Conservation (phyloP, 2,329 filamentous ascomycete genomes). For the Phyllosticta paracitricarpa region DNA sequence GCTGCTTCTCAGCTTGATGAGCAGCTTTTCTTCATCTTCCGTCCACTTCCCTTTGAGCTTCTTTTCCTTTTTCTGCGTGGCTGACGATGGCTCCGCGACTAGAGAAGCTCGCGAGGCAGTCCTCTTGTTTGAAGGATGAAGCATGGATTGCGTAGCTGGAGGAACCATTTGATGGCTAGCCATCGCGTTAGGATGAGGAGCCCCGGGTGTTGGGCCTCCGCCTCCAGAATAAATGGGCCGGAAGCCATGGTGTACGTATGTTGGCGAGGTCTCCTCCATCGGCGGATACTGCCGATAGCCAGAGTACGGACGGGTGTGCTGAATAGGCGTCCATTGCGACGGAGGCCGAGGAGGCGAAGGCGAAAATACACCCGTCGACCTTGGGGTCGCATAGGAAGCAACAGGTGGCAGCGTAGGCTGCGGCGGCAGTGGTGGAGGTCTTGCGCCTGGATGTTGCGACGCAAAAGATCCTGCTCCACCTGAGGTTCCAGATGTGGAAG, state of each 20-base stretch:
- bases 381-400: constrained; percentile 21
- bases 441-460: constrained; percentile 15
- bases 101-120: constrained; percentile 26
- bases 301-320: constrained; percentile 26
- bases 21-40: constrained; percentile 81
- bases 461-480: background rate
- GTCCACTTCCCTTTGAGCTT: constrained; percentile 80
- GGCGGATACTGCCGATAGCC: constrained; percentile 22
- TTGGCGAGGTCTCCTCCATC: constrained; percentile 15
- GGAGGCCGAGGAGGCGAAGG: constrained; percentile 1
- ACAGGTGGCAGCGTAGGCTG: constrained; percentile 25
- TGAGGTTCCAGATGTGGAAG: constrained; percentile 20
- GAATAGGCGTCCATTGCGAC: constrained; percentile 1
- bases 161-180: constrained; percentile 2
- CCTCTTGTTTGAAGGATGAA: constrained; percentile 20
- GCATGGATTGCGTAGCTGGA: background rate
- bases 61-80: constrained; percentile 25
- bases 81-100: background rate
- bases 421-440: constrained; percentile 22
- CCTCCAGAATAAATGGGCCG: constrained; percentile 27
- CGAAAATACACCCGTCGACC: background rate
- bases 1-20: constrained; percentile 79
- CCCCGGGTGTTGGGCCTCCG: background rate
- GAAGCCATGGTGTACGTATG: constrained; percentile 19
- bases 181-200: constrained; percentile 6